Evolutionary conservation across 495 filamentous ascomycete species (phyloP).

Genomic region (Monascus purpureus): DNA sequence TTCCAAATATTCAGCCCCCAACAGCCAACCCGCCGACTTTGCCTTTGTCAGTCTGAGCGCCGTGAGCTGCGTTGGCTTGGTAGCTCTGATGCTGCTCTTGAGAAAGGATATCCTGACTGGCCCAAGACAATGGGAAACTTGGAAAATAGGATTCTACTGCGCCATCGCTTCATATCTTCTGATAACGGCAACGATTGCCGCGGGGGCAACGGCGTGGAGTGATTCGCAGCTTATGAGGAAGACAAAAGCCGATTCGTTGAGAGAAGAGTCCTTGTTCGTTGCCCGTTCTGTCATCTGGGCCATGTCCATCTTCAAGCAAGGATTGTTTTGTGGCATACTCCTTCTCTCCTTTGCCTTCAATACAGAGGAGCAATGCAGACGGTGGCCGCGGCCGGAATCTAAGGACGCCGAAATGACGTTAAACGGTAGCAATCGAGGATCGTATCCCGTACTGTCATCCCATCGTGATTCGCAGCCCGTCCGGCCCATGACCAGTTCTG

Average conservation of each 20-base stretch:
- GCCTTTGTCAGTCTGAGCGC: conserved; percentile 15
- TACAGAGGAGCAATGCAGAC: conserved; percentile 3
- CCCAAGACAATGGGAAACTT: conserved; percentile 5
- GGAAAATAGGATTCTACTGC: conserved; percentile 11
- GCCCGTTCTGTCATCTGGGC: conserved; percentile 22
- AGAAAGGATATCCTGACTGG: conserved; percentile 11
- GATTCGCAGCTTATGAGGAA: conserved; percentile 3
- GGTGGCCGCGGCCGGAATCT: conserved; percentile 16
- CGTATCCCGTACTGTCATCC: conserved; percentile 3
- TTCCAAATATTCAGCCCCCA: conserved; percentile 7
- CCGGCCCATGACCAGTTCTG: conserved; percentile 5
- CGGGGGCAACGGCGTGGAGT: conserved; percentile 18
- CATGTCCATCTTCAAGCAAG: conserved; percentile 20
- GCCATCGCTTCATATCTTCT: conserved; percentile 15
- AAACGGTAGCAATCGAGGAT: conserved; percentile 5
- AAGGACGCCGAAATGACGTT: conserved; percentile 17
- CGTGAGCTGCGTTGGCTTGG: conserved; percentile 14
- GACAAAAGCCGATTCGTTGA: not conserved
- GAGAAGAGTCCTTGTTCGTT: conserved; percentile 9
- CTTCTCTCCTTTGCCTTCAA: conserved; percentile 7
- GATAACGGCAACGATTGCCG: conserved; percentile 14
- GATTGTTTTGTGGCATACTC: conserved; percentile 19
- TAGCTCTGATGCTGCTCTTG: conserved; percentile 13
- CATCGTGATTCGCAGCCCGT: conserved; percentile 6
- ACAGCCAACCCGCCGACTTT: conserved; percentile 9